Conservation (phyloP, 257 asterid species). For the Rhazya stricta region DNA sequence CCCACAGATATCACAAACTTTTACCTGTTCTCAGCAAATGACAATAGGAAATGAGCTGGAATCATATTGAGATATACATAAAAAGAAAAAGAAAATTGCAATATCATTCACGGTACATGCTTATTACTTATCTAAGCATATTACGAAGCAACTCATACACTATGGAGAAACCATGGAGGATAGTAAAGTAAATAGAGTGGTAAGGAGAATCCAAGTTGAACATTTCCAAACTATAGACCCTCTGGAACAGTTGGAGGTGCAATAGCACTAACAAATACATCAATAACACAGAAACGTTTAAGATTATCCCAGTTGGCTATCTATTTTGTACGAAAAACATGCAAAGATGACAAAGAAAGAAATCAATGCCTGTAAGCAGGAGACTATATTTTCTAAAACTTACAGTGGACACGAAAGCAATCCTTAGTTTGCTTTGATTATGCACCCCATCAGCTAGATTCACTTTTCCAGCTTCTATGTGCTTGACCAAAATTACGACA, state of each 20-base stretch:
- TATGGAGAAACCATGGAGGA: not conserved
- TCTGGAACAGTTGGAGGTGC: not conserved
- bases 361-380: not conserved
- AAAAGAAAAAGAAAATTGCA: not conserved
- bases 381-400: not conserved
- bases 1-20: slow-evolving; percentile 98
- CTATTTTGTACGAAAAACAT: not conserved
- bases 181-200: not conserved
- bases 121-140: not conserved
- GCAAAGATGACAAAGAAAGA: not conserved
- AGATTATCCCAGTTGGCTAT: not conserved
- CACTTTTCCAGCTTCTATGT: not conserved
- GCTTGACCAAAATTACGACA: not conserved
- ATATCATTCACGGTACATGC: not conserved
- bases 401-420: not conserved
- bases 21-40: slow-evolving; percentile 43
- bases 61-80: not conserved
- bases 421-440: not conserved
- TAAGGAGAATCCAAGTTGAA: not conserved
- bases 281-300: not conserved
- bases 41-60: not conserved
- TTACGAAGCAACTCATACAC: not conserved
- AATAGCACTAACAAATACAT: not conserved
- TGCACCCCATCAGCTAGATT: not conserved
- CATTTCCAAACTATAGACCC: not conserved